phyloP scores from a whole-genome alignment of 1,284 basidiomycete species.

The Kwoniella shivajii region DNA sequence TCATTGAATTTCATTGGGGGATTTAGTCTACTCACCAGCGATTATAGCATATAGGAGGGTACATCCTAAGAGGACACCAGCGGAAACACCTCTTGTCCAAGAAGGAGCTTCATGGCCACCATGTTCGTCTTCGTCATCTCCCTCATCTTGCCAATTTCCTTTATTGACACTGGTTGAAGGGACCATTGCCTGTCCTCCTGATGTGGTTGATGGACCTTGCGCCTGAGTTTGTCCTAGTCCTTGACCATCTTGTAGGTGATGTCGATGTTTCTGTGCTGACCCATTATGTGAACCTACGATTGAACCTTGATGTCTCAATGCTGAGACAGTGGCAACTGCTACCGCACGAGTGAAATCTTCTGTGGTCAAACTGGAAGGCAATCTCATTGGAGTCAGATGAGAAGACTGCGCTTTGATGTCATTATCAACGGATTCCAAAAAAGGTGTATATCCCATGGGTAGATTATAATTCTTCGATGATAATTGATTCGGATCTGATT shows the following conservation, averaged over 20 bases:
- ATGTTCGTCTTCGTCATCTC: conserved; percentile 58
- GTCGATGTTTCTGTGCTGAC: conserved; percentile 14
- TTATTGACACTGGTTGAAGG: background rate
- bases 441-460: conserved; percentile 61
- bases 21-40: conserved; percentile 75
- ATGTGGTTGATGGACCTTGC: too few species aligned
- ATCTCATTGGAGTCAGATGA: conserved; percentile 59
- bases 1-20: too few species aligned
- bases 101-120: conserved; percentile 94
- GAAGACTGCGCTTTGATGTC: conserved; percentile 20
- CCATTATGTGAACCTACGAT: conserved; percentile 25
- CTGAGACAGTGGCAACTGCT: conserved; percentile 84
- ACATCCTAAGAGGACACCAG: conserved; percentile 82
- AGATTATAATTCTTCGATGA: conserved; percentile 24
- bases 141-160: background rate
- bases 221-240: too few species aligned
- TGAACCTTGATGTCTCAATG: conserved; percentile 67
- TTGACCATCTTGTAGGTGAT: background rate
- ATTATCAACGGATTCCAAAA: conserved; percentile 67
- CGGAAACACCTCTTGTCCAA: conserved; percentile 84
- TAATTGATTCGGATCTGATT: background rate
- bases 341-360: conserved; percentile 90
- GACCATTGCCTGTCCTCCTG: background rate
- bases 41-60: conserved; percentile 94
- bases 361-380: conserved; percentile 70